Evolutionary conservation across 768 basidiomycete genomes (phyloP), one percentile per base, ranked within the genome.

Genomic region (Lactarius trivialis): DNA sequence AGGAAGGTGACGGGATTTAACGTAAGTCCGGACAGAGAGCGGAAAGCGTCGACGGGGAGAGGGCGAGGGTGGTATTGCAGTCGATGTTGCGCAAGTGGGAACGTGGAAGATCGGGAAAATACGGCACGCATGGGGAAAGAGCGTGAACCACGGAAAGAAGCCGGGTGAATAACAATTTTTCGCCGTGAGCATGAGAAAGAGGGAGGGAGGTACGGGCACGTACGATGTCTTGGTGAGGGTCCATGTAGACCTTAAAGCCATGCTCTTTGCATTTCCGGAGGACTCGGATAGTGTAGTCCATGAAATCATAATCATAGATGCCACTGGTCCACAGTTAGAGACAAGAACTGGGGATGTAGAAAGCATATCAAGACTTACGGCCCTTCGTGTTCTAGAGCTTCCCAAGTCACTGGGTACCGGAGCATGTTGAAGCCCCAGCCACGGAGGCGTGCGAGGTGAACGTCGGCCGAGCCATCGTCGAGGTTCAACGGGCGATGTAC

Each of bases 361-460:
- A 36, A 21, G 2, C 3, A 28, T 26, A 24, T 33, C 28, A 21
- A 2, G 41, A 88, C 95, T 84, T 73, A 97, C 93, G 97, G 97
- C 72, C 94, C 96, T 61, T 81, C 85, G 72, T 93, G 93, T 73
- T 98, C 97, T 17, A 99, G 74, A 0, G 91, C 81, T 71, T 99
- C 97, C 97, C 97, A 99, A 1, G 91, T 86, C n/a, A 98, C 80
- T 81, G 74, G 86, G 85, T 76, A 92, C 45, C 87, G 77, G 19
- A 98, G 75, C 70, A 88, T 77, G 69, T 93, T 97, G 75, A 93
- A 98, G 0, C 97, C 97, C 96, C 95, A 99, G 0, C 88, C 89
- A 63, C 81, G 80, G 32, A 99, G 75, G n/a, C 97, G 79, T 4
- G 85, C 79, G 0, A 99, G 78, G 68, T 98, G 95, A 17, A 88